Conservation (phyloP, 805 yeast genomes). For the Metschnikowia lunata region DNA sequence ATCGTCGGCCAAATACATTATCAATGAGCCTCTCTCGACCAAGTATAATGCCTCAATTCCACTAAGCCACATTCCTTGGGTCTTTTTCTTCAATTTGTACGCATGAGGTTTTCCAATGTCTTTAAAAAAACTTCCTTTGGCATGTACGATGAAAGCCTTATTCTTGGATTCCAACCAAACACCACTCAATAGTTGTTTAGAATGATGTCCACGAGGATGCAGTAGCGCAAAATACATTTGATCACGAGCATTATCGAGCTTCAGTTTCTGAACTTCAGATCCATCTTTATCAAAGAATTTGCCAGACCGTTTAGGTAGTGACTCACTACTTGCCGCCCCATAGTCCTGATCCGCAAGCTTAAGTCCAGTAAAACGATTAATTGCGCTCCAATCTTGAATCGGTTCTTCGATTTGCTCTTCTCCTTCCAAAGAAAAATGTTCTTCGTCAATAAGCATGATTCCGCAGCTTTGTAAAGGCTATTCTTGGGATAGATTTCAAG, state of each 20-base stretch:
- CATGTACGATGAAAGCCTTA: conserved; percentile 35
- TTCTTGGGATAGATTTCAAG: neutral
- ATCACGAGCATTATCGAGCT: conserved; percentile 50
- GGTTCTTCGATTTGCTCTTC: conserved; percentile 38
- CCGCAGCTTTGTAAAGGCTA: neutral
- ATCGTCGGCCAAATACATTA: conserved; percentile 24
- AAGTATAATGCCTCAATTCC: conserved; percentile 73
- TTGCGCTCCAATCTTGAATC: conserved; percentile 50
- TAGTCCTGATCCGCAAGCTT: neutral
- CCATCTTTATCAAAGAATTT: conserved; percentile 87
- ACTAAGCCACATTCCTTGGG: conserved; percentile 43
- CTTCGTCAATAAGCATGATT: conserved; percentile 13
- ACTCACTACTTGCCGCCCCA: conserved; percentile 16
- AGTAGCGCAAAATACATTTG: conserved; percentile 71
- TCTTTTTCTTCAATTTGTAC: conserved; percentile 10
- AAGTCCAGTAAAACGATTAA: conserved; percentile 8
- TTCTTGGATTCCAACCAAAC: conserved; percentile 36
- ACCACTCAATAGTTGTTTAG: conserved; percentile 50
- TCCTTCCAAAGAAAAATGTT: neutral
- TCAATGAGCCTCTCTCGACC: conserved; percentile 67
- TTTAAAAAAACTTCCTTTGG: conserved; percentile 69
- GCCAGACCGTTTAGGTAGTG: conserved; percentile 69
- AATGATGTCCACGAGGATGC: conserved; percentile 43
- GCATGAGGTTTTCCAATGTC: conserved; percentile 58
- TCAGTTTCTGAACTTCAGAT: conserved; percentile 45